Base-by-base conservation (phyloP, 179 eudicot species). In the Carnegiea gigantea region DNA sequence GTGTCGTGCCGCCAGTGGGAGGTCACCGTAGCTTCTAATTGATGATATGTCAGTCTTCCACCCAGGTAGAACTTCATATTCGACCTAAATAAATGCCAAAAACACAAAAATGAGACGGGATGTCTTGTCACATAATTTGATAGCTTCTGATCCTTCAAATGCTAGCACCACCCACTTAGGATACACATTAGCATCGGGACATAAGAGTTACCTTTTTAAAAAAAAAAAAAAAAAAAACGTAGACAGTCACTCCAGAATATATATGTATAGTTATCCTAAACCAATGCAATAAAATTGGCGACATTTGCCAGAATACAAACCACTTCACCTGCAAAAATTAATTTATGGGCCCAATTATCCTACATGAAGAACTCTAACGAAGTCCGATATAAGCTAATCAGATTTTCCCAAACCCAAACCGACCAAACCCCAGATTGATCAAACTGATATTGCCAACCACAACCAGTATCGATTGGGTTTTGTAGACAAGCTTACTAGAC, bases 21-120 rank as follows among this genome's bases (percentile, higher is more conserved):
- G 97, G 73, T 95, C 92, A 3, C 81, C 83, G 60, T 94, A 94
- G 87, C 87, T 90, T 83, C 98, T 90, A 36, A 94, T 80, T 2
- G 93, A 81, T 75, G 99, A 95, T 75, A 95, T 95, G 78, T 95
- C 98, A 53, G 80, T 73, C 73, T 94, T 80, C 99, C 99, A 95
- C 70, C 99, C 99, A 1, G 99, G 98, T 80, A 95, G 70, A 82
- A 88, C 91, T 85, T 95, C 99, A 67, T 95, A 95, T 49, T 94
- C 93, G 84, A 95, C 98, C 99, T 95, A 81, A 71, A 79, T 33
- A n/a, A 54, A 38, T 36, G 48, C 53, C 75, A 76, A 48, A 67
- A 78, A 49, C 26, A 18, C 59, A 60, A 33, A 53, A 1, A 30
- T 33, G 28, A 81, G 78, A 33, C 62, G 20, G n/a, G 10, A 43